Evolutionary conservation across 2,329 filamentous ascomycete species (phyloP), one percentile per base, ranked within the genome.

Genomic region (Cladosporium cucumerinum): DNA sequence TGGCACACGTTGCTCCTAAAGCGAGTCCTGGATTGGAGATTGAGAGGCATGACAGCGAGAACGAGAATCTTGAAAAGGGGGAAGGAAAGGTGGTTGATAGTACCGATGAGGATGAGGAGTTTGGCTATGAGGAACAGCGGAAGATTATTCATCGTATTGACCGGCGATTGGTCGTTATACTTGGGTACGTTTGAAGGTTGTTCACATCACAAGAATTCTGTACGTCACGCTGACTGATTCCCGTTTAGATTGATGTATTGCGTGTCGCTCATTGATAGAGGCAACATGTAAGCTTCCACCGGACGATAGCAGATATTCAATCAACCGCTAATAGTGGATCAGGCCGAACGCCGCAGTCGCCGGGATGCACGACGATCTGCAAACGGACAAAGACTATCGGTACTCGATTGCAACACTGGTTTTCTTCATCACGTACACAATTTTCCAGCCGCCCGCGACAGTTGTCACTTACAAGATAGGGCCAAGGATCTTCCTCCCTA

Each of bases 261-360:
- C 73, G 82, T 91, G 70, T 89, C 85, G 68, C 79, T 94, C 66
- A 91, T 94, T 86, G 91, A 95, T 73, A 82, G 91, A 43, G 92
- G 89, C 1, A 94, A 94, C 75, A 78, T 93, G 73, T 57, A 57
- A 39, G 54, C 28, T 39, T 5, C 23, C 10, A 5, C 5, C 18
- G 3, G 8, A 3, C 18, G 18, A 32, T 8, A 32, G 18, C 3
- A 30, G 1, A 10, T 11, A 7, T 5, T 3, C 5, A n/a, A 52
- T 10, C 16, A 6, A 11, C 16, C 2, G 3, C 26, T 54, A 30
- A 54, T 6, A n/a, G 1, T 32, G 18, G 5, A 18, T 23, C 3
- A 57, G 54, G 54, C 86, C 86, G 18, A 82, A 86, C 25, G 90
- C 90, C 48, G 86, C 86, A 52, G 89, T 94, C 74, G 90, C 91